A percentile compares a stretch with the other conserved stretches of the same genome.
Evolutionary conservation across 129 eudicot genomes (phyloP).

Genomic region (Erigeron canadensis): DNA sequence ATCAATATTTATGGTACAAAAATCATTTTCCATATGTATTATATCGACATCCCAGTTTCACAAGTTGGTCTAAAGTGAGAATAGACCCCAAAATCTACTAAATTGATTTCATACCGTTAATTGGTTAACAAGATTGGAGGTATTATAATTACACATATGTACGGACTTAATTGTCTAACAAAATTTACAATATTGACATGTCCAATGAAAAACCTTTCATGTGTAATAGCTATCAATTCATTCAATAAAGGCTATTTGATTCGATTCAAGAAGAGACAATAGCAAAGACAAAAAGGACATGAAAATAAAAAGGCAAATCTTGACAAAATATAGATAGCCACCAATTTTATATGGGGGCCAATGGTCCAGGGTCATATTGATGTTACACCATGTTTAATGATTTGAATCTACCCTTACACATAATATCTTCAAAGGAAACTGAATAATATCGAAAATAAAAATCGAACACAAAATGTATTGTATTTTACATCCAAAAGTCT

Average conservation of each 20-base stretch:
- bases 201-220: neutral
- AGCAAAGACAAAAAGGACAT: neutral
- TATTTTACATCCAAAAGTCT: too few species aligned
- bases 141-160: constrained; percentile 5
- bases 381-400: neutral
- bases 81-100: too few species aligned
- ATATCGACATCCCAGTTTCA: too few species aligned
- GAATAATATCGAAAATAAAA: neutral
- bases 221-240: neutral
- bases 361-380: neutral
- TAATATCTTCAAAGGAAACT: neutral
- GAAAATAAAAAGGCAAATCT: neutral
- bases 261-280: neutral
- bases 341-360: neutral
- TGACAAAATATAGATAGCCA: neutral
- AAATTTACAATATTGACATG: neutral
- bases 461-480: too few species aligned
- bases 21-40: too few species aligned
- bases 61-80: too few species aligned
- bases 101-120: neutral
- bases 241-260: neutral
- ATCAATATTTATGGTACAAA: too few species aligned
- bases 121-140: constrained; percentile 2
- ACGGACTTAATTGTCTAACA: neutral
- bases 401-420: neutral